Evolutionary conservation across 164 flowering plant species (phyloP).

Genomic region (Nymphaea colorata): DNA sequence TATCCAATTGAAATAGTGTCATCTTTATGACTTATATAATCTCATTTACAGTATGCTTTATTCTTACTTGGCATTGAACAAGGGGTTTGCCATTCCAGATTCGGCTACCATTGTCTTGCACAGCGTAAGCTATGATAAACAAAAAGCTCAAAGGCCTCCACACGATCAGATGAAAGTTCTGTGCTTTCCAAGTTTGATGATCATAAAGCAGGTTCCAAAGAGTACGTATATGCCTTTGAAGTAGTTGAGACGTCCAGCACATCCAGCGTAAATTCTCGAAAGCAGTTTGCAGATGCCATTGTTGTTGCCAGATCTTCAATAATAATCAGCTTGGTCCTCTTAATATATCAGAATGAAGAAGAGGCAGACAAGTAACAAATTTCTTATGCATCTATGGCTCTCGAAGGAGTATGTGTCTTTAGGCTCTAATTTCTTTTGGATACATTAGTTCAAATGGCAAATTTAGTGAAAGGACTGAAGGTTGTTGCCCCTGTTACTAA

Average conservation of each 20-base stretch:
- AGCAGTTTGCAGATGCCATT: slow-evolving; percentile 64
- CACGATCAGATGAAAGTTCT: slow-evolving; percentile 72
- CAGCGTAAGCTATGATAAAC: slow-evolving; percentile 64
- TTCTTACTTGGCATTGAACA: slow-evolving; percentile 58
- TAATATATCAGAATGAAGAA: slow-evolving; percentile 18
- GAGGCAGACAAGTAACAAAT: slow-evolving; percentile 56
- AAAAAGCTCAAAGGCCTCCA: slow-evolving; percentile 49
- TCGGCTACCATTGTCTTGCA: slow-evolving; percentile 40
- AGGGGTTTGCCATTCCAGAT: slow-evolving; percentile 48
- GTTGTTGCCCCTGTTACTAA: slow-evolving; percentile 74
- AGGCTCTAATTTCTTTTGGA: slow-evolving; percentile 59
- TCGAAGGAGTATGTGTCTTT: slow-evolving; percentile 49
- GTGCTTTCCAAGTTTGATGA: slow-evolving; percentile 47
- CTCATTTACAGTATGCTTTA: slow-evolving; percentile 59
- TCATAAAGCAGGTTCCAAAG: slow-evolving; percentile 18
- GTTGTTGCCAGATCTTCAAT: slow-evolving; percentile 33
- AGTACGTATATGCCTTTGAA: slow-evolving; percentile 24
- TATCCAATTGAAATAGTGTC: neutral
- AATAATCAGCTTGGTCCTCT: slow-evolving; percentile 7
- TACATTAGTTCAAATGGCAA: slow-evolving; percentile 54
- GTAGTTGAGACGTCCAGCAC: slow-evolving; percentile 31
- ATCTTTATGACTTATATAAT: neutral
- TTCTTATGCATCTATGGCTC: slow-evolving; percentile 34
- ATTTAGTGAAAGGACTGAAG: slow-evolving; percentile 14
- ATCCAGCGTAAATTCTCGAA: slow-evolving; percentile 42